Percentiles rank a stretch among this genome's conserved stretches.
Conservation (phyloP, 2,329 filamentous ascomycete species). For the Ophiocordyceps australis region DNA sequence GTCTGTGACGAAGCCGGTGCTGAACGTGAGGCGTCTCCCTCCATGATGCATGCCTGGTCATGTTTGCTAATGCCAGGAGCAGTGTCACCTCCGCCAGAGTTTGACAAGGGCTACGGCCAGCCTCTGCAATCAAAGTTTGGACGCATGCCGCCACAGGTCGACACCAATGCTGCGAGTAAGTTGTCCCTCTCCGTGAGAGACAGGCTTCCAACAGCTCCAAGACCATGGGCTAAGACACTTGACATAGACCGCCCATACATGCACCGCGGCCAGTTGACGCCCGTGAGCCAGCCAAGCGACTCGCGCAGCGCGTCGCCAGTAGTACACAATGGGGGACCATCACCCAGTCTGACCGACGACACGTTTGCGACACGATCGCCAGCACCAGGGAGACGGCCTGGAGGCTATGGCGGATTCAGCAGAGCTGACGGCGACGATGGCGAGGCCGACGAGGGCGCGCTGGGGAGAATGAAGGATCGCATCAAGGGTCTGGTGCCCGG, state of each 20-base stretch:
- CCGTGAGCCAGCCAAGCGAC: constrained; percentile 39
- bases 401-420: constrained; percentile 32
- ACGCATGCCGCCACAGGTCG: constrained; percentile 26
- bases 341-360: constrained; percentile 22
- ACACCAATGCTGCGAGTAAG: constrained; percentile 35
- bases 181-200: not conserved
- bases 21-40: constrained; percentile 19
- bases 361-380: constrained; percentile 20
- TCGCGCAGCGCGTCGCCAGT: constrained; percentile 46
- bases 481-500: constrained; percentile 35
- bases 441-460: constrained; percentile 1
- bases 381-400: constrained; percentile 12
- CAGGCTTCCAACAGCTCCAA: not conserved
- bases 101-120: constrained; percentile 7
- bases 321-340: constrained; percentile 28
- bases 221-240: not conserved
- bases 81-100: constrained; percentile 20
- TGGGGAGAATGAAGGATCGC: not conserved
- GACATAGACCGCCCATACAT: constrained; percentile 15
- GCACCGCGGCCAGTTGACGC: constrained; percentile 41
- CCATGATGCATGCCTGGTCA: not conserved
- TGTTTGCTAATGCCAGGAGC: constrained; percentile 1
- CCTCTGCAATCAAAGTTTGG: constrained; percentile 16
- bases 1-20: constrained; percentile 38
- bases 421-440: constrained; percentile 1